A percentile compares a stretch with the other conserved stretches of the same genome.
Evolutionary conservation across 805 yeast species (phyloP).

Genomic region (Ogataea populi-albae): DNA sequence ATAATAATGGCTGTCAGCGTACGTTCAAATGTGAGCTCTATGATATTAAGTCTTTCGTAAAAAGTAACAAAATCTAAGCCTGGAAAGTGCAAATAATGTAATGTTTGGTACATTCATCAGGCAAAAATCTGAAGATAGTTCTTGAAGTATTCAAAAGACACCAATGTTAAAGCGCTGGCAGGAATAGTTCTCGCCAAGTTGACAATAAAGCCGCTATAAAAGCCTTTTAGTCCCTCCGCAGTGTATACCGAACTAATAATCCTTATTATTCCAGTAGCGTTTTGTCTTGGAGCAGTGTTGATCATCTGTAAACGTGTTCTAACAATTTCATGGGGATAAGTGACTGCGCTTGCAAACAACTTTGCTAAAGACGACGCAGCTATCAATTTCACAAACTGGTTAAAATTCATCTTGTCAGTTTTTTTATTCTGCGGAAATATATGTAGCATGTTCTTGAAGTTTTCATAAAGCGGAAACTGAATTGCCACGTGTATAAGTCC

Average conservation of each 20-base stretch:
- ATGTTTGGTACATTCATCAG: no score
- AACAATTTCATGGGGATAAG: constrained; percentile 94
- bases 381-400: constrained; percentile 42
- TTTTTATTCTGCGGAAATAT: constrained; percentile 12
- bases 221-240: constrained; percentile 77
- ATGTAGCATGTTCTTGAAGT: constrained; percentile 56
- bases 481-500: constrained; percentile 93
- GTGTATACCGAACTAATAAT: constrained; percentile 42
- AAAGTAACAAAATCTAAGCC: no score
- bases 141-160: constrained; percentile 82
- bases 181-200: constrained; percentile 91
- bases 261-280: constrained; percentile 21
- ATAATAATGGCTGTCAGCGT: no score
- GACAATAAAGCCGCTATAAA: constrained; percentile 85
- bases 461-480: constrained; percentile 92
- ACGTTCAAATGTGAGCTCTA: no score
- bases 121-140: constrained; percentile 39
- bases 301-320: constrained; percentile 84
- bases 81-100: no score
- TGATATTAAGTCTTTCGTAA: no score
- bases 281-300: constrained; percentile 28
- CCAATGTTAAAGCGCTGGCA: constrained; percentile 91
- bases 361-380: constrained; percentile 78
- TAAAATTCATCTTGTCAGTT: constrained; percentile 6
- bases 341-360: constrained; percentile 81